Conservation (phyloP, 2,329 filamentous ascomycete species). For the Pezicula rhizophila region DNA sequence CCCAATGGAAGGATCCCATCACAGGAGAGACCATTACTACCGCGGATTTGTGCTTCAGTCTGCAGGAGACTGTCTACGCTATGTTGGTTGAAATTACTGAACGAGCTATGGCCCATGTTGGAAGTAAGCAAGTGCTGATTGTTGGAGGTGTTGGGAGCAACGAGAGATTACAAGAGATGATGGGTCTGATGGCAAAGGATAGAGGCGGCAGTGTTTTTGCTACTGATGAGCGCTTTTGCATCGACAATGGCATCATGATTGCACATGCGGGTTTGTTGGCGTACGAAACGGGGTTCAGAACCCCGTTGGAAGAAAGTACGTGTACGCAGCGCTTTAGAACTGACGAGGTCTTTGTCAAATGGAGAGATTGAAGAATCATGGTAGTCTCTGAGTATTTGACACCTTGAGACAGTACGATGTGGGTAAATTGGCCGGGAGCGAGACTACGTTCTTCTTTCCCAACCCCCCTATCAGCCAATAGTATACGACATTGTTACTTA, state of each 20-base stretch:
- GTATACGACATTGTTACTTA: constrained; percentile 6
- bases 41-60: constrained; percentile 84
- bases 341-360: constrained; percentile 74
- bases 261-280: constrained; percentile 89
- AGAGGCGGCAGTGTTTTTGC: constrained; percentile 86
- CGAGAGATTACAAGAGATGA: constrained; percentile 93
- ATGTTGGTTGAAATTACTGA: constrained; percentile 99
- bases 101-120: constrained; percentile 96
- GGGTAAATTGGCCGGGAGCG: no score
- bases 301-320: constrained; percentile 71
- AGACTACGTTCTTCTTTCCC: neutral
- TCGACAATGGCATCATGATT: constrained; percentile 99
- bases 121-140: constrained; percentile 82
- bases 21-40: constrained; percentile 59
- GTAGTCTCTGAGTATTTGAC: neutral
- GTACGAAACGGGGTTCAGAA: constrained; percentile 73
- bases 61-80: constrained; percentile 92
- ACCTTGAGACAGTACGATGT: neutral
- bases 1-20: constrained; percentile 39
- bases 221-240: constrained; percentile 95
- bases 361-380: constrained; percentile 50
- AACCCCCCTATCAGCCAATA: neutral
- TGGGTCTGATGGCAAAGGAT: constrained; percentile 89
- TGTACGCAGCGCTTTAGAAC: constrained; percentile 81
- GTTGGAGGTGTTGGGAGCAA: constrained; percentile 97